phyloP scores from a whole-genome alignment of 129 eudicot genomes.

The Solidago caesia region DNA sequence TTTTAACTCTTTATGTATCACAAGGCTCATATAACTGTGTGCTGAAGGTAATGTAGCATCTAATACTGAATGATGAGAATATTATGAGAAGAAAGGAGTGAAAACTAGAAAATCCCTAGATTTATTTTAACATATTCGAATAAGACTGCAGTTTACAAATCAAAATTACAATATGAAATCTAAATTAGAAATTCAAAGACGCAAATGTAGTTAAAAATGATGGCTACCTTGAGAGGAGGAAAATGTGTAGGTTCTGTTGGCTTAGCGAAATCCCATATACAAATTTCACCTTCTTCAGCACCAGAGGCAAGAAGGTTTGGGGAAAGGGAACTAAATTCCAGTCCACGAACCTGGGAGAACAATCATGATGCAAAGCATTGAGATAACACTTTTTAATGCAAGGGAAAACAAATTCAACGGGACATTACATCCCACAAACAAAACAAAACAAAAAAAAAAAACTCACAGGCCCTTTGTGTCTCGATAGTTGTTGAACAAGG shows the following conservation, averaged over 20 bases:
- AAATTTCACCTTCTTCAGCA: slow-evolving; percentile 91
- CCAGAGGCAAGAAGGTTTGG: slow-evolving; percentile 91
- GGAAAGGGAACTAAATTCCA: slow-evolving; percentile 66
- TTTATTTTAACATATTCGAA: not conserved
- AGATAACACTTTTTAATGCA: slow-evolving; percentile 11
- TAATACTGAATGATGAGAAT: not conserved
- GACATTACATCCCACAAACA: slow-evolving; percentile 1
- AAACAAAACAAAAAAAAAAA: not conserved
- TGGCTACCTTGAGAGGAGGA: slow-evolving; percentile 80
- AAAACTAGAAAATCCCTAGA: not conserved
- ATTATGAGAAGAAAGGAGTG: not conserved
- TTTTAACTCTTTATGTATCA: not conserved
- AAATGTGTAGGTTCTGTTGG: slow-evolving; percentile 67
- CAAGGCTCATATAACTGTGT: not conserved
- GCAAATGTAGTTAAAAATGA: not conserved
- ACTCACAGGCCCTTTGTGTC: slow-evolving; percentile 87
- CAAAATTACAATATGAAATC: not conserved
- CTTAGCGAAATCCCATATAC: slow-evolving; percentile 79
- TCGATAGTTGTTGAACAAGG: slow-evolving; percentile 59
- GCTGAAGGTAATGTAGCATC: not conserved
- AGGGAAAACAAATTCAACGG: slow-evolving; percentile 1
- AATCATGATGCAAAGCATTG: slow-evolving; percentile 1
- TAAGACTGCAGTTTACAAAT: not conserved
- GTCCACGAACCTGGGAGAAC: slow-evolving; percentile 73
- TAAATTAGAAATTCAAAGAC: not conserved